These are phyloP conservation scores for Chlamydomonas schloesseri DNA, from an alignment of 139 green algal species.

Conservation along the genomic window DNA sequence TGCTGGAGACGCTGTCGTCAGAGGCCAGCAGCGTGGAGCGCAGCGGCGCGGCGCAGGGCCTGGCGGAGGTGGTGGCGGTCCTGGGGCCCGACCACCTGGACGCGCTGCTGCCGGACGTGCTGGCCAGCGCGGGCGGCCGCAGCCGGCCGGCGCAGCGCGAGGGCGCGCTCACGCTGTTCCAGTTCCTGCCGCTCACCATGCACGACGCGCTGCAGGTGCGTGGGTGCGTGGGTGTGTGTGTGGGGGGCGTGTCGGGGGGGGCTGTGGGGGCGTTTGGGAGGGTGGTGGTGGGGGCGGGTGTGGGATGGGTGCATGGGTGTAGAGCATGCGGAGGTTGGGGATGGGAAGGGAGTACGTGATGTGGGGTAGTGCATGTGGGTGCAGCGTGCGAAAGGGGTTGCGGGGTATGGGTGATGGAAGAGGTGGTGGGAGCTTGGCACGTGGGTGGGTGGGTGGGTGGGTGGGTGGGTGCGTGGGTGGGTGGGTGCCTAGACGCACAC, in stretches of 20 bases:
- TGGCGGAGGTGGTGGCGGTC: slow-evolving; percentile 92
- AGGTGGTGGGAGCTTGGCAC: too few relatives aligned
- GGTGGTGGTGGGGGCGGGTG: neutral
- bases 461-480: too few relatives aligned
- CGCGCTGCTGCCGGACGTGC: slow-evolving; percentile 89
- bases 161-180: slow-evolving; percentile 93
- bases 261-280: neutral
- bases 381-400: too few relatives aligned
- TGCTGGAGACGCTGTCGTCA: slow-evolving; percentile 84
- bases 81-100: slow-evolving; percentile 81
- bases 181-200: slow-evolving; percentile 75
- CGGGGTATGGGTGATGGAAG: too few relatives aligned
- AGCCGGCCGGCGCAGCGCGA: slow-evolving; percentile 77
- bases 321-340: neutral
- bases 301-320: neutral
- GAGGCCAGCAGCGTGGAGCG: slow-evolving; percentile 81
- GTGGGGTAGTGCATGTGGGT: too few relatives aligned
- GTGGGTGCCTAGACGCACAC: too few relatives aligned
- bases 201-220: slow-evolving; percentile 39
- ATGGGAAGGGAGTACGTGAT: neutral
- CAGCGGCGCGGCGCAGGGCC: slow-evolving; percentile 80
- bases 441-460: too few relatives aligned
- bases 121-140: slow-evolving; percentile 49
- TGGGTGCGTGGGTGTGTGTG: too few relatives aligned
- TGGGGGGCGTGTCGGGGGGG: neutral